phyloP scores from a whole-genome alignment of 805 yeast species.

The Yamadazyma ubonensis region DNA sequence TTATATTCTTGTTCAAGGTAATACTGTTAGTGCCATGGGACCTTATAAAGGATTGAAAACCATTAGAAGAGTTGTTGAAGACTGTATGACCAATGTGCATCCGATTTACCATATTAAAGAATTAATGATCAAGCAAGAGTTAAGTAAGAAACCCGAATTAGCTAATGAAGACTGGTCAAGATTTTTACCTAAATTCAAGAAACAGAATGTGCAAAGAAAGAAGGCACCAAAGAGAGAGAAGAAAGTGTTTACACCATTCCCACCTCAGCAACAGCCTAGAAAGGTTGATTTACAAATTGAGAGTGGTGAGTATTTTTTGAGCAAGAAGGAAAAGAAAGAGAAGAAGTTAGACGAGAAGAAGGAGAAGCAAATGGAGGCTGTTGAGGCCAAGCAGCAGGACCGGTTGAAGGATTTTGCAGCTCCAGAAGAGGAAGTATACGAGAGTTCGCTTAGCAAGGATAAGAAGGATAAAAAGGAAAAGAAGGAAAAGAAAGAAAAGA shows the following conservation, averaged over 20 bases:
- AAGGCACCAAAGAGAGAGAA: conserved; percentile 67
- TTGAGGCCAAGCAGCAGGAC: conserved; percentile 63
- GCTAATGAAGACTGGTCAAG: conserved; percentile 97
- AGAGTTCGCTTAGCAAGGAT: conserved; percentile 34
- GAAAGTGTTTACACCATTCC: conserved; percentile 96
- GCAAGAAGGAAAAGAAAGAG: conserved; percentile 75
- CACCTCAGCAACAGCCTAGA: conserved; percentile 95
- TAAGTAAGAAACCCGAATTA: conserved; percentile 91
- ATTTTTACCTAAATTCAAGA: conserved; percentile 94
- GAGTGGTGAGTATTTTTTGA: conserved; percentile 96
- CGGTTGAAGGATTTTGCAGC: conserved; percentile 79
- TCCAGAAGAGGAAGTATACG: conserved; percentile 71
- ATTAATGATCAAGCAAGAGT: conserved; percentile 93
- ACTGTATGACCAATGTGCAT: conserved; percentile 94
- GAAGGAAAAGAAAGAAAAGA: not conserved
- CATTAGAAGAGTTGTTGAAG: conserved; percentile 91
- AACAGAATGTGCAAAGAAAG: conserved; percentile 92
- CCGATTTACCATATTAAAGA: conserved; percentile 98
- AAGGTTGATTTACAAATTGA: conserved; percentile 96
- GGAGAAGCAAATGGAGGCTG: conserved; percentile 71
- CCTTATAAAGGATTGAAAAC: conserved; percentile 91
- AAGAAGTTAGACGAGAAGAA: conserved; percentile 73
- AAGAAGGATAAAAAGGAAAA: conserved; percentile 21
- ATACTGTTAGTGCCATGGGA: conserved; percentile 96
- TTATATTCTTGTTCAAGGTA: conserved; percentile 94